Base-by-base conservation (phyloP, 768 basidiomycete species). In the Tricholoma bakamatsutake region DNA sequence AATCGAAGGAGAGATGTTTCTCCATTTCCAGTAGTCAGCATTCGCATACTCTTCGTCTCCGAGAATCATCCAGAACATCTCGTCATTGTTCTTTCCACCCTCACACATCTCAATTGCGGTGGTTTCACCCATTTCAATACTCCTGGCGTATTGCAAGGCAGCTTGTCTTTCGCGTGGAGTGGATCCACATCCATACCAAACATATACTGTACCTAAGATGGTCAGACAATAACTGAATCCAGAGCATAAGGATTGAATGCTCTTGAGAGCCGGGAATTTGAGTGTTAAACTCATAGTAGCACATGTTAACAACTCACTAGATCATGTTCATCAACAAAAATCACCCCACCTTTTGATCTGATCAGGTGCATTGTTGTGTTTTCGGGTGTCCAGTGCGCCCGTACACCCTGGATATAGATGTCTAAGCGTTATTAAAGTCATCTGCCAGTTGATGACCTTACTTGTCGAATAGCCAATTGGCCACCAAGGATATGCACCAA, bases 61-160 rank as follows among this genome's bases (percentile, higher is more conserved):
- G 2, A 93, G 75, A 35, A 88, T 79, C 82, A 89, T 84, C 88
- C 91, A 91, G 65, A 93, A 91, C 80, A 91, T 83, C 57, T 90
- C 87, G 53, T 90, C 85, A 21, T 69, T 63, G 39, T 86, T 85
- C 52, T 76, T 77, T 61, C 81, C 80, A n/a, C 82, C 81, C 62
- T 93, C 88, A 1, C 68, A 58, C 8, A 92, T 76, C 58, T 88
- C 85, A 6, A 80, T 69, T 17, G 84, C 70, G 13, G 64, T 64
- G 6, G 68, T 68, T 4, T 71, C 66, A 47, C 66, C 61, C 0
- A 75, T 70, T 39, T 52, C 24, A 30, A 90, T 70, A 5, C 66
- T 69, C 31, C 72, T 70, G 2, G 81, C 87, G 66, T 92, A 93
- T 56, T 72, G 66, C 15, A 80, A 60, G 0, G 89, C 88, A 5